Evolutionary conservation across 768 basidiomycete genomes (phyloP).

Genomic region (Cyclocybe aegerita): DNA sequence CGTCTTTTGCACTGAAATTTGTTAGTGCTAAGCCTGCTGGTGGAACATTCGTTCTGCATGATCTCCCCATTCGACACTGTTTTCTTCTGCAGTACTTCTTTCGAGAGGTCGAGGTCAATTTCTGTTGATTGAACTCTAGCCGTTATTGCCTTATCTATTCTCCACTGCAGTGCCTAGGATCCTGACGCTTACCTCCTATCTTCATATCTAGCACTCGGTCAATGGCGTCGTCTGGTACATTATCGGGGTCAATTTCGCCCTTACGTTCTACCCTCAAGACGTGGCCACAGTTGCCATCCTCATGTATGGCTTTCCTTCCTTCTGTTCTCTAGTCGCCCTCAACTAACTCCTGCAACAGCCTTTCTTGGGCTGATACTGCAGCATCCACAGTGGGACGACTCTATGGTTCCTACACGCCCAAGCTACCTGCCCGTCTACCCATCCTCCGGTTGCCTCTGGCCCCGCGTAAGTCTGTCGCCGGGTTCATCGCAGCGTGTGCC

Average conservation of each 20-base stretch:
- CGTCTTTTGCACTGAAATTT: too few species aligned
- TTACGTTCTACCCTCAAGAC: constrained; percentile 78
- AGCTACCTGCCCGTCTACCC: constrained; percentile 40
- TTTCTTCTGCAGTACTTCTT: too few species aligned
- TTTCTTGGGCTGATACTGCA: constrained; percentile 95
- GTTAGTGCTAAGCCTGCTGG: too few species aligned
- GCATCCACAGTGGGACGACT: constrained; percentile 92
- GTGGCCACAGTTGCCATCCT: constrained; percentile 88
- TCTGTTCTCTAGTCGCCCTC: constrained; percentile 1
- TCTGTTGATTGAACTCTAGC: too few species aligned
- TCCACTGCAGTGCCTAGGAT: too few species aligned
- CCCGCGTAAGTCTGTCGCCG: constrained; percentile 81
- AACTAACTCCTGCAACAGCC: constrained; percentile 39
- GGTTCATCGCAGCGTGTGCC: constrained; percentile 74
- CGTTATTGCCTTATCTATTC: too few species aligned
- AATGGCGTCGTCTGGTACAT: constrained; percentile 95
- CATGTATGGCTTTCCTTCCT: constrained; percentile 62
- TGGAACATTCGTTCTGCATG: too few species aligned
- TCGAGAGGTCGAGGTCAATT: too few species aligned
- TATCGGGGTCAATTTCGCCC: constrained; percentile 76
- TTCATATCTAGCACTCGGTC: constrained; percentile 47
- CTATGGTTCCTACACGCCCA: constrained; percentile 68
- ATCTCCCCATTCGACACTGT: too few species aligned
- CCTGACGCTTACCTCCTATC: neutral
- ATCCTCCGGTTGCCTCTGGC: constrained; percentile 65